Conservation (phyloP, 2,329 filamentous ascomycete genomes). For the Phyllosticta citriasiana region DNA sequence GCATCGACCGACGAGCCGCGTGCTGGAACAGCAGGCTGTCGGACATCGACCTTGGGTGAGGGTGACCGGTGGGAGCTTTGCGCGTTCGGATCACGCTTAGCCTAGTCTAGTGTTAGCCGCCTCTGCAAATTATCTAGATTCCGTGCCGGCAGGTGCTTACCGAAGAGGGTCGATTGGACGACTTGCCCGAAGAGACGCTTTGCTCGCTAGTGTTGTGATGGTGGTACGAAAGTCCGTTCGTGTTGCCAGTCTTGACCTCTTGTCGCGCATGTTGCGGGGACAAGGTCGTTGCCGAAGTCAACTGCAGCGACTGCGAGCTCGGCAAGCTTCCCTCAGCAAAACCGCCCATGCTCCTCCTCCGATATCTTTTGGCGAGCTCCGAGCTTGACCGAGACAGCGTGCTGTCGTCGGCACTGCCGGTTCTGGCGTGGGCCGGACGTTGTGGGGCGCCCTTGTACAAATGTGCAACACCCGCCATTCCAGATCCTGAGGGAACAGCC, state of each 20-base stretch:
- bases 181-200: constrained; percentile 23
- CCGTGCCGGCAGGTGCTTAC: constrained; percentile 16
- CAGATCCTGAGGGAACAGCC: constrained; percentile 41
- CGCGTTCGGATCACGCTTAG: constrained; percentile 6
- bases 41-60: constrained; percentile 3
- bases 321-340: constrained; percentile 32
- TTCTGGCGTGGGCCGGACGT: constrained; percentile 44
- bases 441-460: constrained; percentile 32
- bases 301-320: constrained; percentile 10
- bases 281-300: constrained; percentile 11
- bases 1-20: constrained; percentile 29
- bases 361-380: constrained; percentile 65
- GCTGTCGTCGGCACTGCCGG: constrained; percentile 60
- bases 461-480: constrained; percentile 46
- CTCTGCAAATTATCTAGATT: neutral
- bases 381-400: constrained; percentile 49
- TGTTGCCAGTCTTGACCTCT: constrained; percentile 21
- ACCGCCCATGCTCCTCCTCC: constrained; percentile 73
- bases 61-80: constrained; percentile 1
- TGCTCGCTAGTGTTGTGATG: constrained; percentile 26
- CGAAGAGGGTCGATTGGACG: constrained; percentile 22
- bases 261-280: constrained; percentile 14
- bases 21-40: constrained; percentile 19
- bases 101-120: neutral
- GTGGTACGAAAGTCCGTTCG: constrained; percentile 15